Base-by-base conservation (phyloP, 148 eudicot genomes). In the Rhododendron henanense region DNA sequence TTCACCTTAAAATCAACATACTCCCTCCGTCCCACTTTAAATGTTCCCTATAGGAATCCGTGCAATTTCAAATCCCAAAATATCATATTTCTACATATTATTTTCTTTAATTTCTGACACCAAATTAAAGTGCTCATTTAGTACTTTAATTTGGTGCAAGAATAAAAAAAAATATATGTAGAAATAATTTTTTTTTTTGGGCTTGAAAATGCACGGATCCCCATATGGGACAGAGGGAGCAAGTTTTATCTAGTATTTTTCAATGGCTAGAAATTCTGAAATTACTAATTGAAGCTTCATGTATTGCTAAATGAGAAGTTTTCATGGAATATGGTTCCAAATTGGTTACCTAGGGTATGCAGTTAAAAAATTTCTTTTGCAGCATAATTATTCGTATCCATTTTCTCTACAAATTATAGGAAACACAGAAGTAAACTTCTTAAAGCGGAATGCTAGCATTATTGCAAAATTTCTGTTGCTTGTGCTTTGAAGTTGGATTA, bases 401-500 rank as follows among this genome's bases (percentile, higher is more conserved):
- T 37, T 81, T 50, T 57, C 69, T 55, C 37, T 21, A 33, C 33
- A 51, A 3, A 55, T 47, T 69, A 23, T 5, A 3, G 61, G 74
- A 44, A 45, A 67, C 7, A 15, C 57, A 45, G 31, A 65, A 44
- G 35, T 33, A 18, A 55, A 73, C 41, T 45, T 82, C 47, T 44
- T 31, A 63, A 61, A 41, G 25, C 9, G 5, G 51, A 14, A 67
- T 11, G 7, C 53, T 25, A 44, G 85, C 51, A 25, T 45, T 83
- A 16, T 28, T 50, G 55, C 23, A 45, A 41, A 44, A 45, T 67
- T 41, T 50, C n/a, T 67, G 25, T 65, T 83, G 44, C 73, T 63
- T 83, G 57, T n/a, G 76, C 75, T 63, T 41, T 87, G 82, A 81
- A 21, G 47, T 67, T 87, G 75, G 45, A 39, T 51, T 50, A 51